Percentiles rank a stretch among this genome's conserved stretches.
These are phyloP conservation scores for Coniella vitis DNA, from an alignment of 2,329 filamentous ascomycete genomes.

Conservation along the genomic window DNA sequence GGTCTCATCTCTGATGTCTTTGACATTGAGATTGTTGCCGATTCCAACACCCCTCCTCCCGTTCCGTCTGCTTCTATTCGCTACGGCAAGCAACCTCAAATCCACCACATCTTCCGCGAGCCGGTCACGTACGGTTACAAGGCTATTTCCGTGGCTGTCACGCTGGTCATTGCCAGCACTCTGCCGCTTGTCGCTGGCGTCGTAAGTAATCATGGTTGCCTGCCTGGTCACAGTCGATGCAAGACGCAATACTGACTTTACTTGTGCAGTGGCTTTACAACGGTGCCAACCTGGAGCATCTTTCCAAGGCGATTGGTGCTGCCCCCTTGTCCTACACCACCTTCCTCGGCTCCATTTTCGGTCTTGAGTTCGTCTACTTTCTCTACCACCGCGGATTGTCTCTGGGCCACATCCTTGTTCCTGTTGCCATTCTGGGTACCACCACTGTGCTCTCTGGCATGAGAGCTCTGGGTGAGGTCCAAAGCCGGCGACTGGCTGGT, in stretches of 20 bases:
- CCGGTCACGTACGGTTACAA: slow-evolving; percentile 76
- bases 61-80: slow-evolving; percentile 63
- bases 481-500: slow-evolving; percentile 75
- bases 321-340: slow-evolving; percentile 75
- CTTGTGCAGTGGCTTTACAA: slow-evolving; percentile 58
- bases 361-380: slow-evolving; percentile 89
- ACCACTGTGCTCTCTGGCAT: slow-evolving; percentile 81
- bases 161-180: slow-evolving; percentile 60
- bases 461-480: slow-evolving; percentile 87
- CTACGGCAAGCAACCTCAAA: slow-evolving; percentile 78
- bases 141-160: slow-evolving; percentile 70
- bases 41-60: slow-evolving; percentile 53
- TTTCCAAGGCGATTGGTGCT: slow-evolving; percentile 64
- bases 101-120: slow-evolving; percentile 81
- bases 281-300: slow-evolving; percentile 76
- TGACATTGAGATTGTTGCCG: slow-evolving; percentile 59
- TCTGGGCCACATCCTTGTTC: slow-evolving; percentile 80
- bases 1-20: slow-evolving; percentile 67
- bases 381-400: slow-evolving; percentile 91
- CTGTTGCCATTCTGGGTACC: slow-evolving; percentile 57
- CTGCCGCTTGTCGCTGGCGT: slow-evolving; percentile 66
- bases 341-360: slow-evolving; percentile 81
- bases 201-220: slow-evolving; percentile 40
- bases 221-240: neutral
- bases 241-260: slow-evolving; percentile 8